Base-by-base conservation (phyloP, 164 flowering plant genomes). In the Nelumbo lutea region DNA sequence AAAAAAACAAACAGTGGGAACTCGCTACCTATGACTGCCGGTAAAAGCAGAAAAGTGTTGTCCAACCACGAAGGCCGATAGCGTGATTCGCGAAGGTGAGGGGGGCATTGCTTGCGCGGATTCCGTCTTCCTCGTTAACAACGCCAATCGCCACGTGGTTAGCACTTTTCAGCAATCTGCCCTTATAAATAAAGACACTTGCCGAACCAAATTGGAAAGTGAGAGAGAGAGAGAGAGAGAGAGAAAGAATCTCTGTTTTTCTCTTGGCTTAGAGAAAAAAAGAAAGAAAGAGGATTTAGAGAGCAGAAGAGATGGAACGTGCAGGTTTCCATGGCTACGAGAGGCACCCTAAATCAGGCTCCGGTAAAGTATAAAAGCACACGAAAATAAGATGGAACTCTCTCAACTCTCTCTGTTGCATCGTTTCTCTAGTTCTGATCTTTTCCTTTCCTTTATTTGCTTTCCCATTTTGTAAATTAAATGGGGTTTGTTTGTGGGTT, bases 301-400 rank as follows among this genome's bases (percentile, higher is more conserved):
- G 69, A 43, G 76, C 59, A 64, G 48, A 52, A 47, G 69, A 76
- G 67, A 76, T 72, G 82, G 84, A 77, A 70, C 72, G 73, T 76
- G 85, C 85, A 76, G 90, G 82, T 68, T 85, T 82, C 71, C 82
- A 79, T 83, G 85, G 88, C 71, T 85, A 78, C 72, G 78, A 76
- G 71, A 80, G 80, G 71, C 75, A 72, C 63, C 77, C 75, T 27
- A 70, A 52, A 70, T 15, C 78, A 13, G 77, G 45, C 77, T 75
- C 86, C 15, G 86, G 83, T 81, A 80, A 66, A 55, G 58, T 41
- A 13, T 1, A 53, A 41, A 38, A 45, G 3, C 2, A 7, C 39
- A 6, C 15, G 45, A 5, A 46, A 46, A 57, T 6, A n/a, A 50
- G 53, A 9, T 6, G 53, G 8, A 50, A 50, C 4, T 9, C 53